A percentile compares a stretch with the other conserved stretches of the same genome.
These are phyloP conservation scores for Annona cherimola DNA, from an alignment of 164 flowering plant species.

Conservation along the genomic window DNA sequence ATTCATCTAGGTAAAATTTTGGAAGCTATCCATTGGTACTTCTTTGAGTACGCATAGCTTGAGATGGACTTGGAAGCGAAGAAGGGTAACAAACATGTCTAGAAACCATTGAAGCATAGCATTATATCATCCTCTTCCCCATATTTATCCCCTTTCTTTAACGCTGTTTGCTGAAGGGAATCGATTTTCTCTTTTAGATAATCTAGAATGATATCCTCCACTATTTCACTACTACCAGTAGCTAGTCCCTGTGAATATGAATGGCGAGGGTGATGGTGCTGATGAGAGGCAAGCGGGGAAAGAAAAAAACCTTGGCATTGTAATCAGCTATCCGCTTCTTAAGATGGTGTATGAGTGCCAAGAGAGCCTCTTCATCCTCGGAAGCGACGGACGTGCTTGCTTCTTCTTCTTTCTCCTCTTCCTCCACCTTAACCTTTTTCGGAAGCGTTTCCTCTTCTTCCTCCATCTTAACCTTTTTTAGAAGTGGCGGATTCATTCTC, in stretches of 20 bases:
- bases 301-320: conserved; percentile 49
- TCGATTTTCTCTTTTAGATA: too few species aligned
- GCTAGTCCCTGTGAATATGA: not conserved
- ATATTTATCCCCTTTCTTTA: too few species aligned
- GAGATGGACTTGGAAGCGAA: too few species aligned
- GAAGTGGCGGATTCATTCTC: not conserved
- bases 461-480: not conserved
- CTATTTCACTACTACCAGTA: not conserved
- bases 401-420: conserved; percentile 11
- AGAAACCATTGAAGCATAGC: too few species aligned
- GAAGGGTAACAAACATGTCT: too few species aligned
- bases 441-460: not conserved
- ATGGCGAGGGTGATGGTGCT: not conserved
- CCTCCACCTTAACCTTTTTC: conserved; percentile 38
- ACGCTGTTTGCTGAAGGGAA: too few species aligned
- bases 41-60: too few species aligned
- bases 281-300: not conserved
- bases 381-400: not conserved
- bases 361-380: conserved; percentile 62
- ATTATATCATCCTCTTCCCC: too few species aligned
- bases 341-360: conserved; percentile 66
- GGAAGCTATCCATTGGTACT: too few species aligned
- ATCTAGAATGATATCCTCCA: too few species aligned
- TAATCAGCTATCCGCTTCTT: conserved; percentile 52
- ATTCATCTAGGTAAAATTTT: too few species aligned